A percentile compares a stretch with the other conserved stretches of the same genome.
Evolutionary conservation across 441 rosid genomes (phyloP).

Genomic region (Populus hybrid): DNA sequence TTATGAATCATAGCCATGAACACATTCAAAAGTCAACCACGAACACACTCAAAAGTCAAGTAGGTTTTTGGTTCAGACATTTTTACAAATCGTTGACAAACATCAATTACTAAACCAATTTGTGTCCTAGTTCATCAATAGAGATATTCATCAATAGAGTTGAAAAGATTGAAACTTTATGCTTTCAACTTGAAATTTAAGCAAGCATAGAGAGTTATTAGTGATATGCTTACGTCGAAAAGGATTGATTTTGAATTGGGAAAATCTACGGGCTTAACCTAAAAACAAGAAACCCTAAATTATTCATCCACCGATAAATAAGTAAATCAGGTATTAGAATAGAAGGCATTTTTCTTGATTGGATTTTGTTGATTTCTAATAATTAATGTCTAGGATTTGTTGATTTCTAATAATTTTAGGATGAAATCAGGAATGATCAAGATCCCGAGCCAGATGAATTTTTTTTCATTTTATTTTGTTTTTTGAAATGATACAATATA

Average conservation of each 20-base stretch:
- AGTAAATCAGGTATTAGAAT: not conserved
- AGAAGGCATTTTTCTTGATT: not conserved
- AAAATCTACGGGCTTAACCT: not conserved
- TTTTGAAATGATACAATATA: too few species aligned
- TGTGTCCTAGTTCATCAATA: slow-evolving; percentile 19
- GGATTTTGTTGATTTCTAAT: too few species aligned
- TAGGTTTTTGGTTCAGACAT: too few species aligned
- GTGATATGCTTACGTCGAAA: not conserved
- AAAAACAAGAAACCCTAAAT: slow-evolving; percentile 27
- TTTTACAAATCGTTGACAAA: too few species aligned
- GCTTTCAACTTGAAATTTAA: slow-evolving; percentile 6
- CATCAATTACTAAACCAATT: not conserved
- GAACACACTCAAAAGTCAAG: too few species aligned
- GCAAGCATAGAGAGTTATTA: not conserved
- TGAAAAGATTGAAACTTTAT: not conserved
- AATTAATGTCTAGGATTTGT: too few species aligned
- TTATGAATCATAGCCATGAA: too few species aligned
- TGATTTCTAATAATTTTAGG: too few species aligned
- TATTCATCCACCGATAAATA: not conserved
- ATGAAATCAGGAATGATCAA: too few species aligned
- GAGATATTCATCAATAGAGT: slow-evolving; percentile 60
- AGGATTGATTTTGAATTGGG: not conserved
- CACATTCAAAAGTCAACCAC: too few species aligned
- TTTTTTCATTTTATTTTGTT: too few species aligned
- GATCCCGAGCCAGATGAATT: too few species aligned